Base-by-base conservation (phyloP, 306 rosid species). In the Inga laurina region DNA sequence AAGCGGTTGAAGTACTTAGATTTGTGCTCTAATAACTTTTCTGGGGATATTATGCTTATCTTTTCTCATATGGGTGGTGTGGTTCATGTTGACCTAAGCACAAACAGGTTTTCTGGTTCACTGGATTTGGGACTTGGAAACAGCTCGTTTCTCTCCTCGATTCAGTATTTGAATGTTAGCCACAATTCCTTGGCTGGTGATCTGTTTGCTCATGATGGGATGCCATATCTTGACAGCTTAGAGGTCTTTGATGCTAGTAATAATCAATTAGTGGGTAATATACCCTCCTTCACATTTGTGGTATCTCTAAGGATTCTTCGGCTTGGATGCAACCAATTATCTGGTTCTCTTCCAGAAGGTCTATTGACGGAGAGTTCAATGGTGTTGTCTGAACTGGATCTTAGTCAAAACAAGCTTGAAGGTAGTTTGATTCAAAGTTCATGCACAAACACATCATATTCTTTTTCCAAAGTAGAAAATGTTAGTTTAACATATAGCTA, bases 201-300 rank as follows among this genome's bases (percentile, higher is more conserved):
- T 84, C 92, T 90, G 56, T 93, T 93, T 87, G 88, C 86, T 72
- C 97, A 93, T 76, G 97, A 92, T 88, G 97, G 94, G 68, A 87
- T 92, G 89, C 90, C 97, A 27, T 93, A 89, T 82, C 91, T 93
- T 72, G 97, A 93, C 83, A 90, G 81, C 84, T 90, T 93, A 88
- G 94, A 88, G 88, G 89, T 92, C n/a, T 87, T 93, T 45, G 98
- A 93, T 92, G 97, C 91, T 72, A 90, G 91, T 84, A 67, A 84
- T 83, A 93, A 93, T 85, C 89, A 83, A 82, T 75, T 93, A 77
- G 91, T 48, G 68, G 97, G 97, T 46, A 75, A 65, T 66, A 85
- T 93, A 78, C 97, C 98, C 78, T 82, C 93, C 86, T 90, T 93
- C 85, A 77, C 87, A 10, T 90, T 93, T 34, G 90, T 92, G 12